These are phyloP conservation scores for Trametes pubescens DNA, from an alignment of 1,284 basidiomycete species.

Conservation along the genomic window DNA sequence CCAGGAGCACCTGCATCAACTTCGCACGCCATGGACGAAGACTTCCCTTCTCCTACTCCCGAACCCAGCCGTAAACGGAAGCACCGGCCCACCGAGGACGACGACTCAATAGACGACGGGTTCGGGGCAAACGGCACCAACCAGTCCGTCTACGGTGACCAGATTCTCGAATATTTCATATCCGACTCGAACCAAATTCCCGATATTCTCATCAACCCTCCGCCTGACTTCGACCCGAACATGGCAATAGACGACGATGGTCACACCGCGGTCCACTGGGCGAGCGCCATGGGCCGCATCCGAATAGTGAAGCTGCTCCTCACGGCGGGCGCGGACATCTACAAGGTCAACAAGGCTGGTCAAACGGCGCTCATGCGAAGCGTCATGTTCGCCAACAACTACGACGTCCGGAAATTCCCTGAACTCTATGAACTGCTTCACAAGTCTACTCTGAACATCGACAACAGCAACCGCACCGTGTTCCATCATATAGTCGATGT, in stretches of 20 bases:
- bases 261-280: conserved; percentile 98
- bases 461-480: conserved; percentile 97
- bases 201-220: conserved; percentile 87
- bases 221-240: conserved; percentile 94
- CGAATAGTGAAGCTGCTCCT: conserved; percentile 96
- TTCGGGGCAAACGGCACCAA: conserved; percentile 43
- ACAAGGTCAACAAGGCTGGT: conserved; percentile 96
- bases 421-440: conserved; percentile 98
- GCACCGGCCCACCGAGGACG: conserved; percentile 34
- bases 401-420: conserved; percentile 98
- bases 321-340: conserved; percentile 95
- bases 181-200: conserved; percentile 97
- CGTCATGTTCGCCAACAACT: conserved; percentile 99
- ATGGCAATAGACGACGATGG: conserved; percentile 99
- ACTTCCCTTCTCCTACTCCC: conserved; percentile 46
- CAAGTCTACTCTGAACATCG: conserved; percentile 98
- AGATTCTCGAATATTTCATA: conserved; percentile 99
- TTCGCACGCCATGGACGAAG: conserved; percentile 49
- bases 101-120: conserved; percentile 20
- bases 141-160: conserved; percentile 82
- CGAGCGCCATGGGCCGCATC: conserved; percentile 98
- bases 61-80: conserved; percentile 46
- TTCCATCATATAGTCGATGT: conserved; percentile 99
- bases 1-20: conserved; percentile 54
- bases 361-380: conserved; percentile 98